Base-by-base conservation (phyloP, 805 yeast species). In the Nakazawaea ernobii region DNA sequence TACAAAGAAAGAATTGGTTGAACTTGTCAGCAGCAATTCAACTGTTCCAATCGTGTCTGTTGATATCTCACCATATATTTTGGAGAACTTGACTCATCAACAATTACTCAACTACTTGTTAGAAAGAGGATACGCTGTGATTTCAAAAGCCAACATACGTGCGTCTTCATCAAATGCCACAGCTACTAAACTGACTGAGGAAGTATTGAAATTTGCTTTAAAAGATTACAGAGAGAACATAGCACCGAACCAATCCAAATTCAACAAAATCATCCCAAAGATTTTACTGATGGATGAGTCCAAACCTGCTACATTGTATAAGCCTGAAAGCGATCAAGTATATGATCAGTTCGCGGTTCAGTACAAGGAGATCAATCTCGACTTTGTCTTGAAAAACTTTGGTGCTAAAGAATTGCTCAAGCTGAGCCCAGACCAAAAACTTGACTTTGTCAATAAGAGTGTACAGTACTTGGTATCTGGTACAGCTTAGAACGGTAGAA, bases 61-160 rank as follows among this genome's bases (percentile, higher is more conserved):
- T n/a, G 38, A 44, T 2, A 39, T 37, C 32, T 38, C 42, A 9
- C 42, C 42, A 13, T 38, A 37, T 29, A 39, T 44, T 24, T 37
- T 44, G 42, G 24, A 38, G 26, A 44, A 38, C 13, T 44, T 44
- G 38, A 44, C 47, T 6, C 47, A 37, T 7, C 37, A 38, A 17
- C 47, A 44, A 26, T 32, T 37, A 32, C 32, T 38, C 32, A 29
- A 30, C 24, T 44, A 44, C 24, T 10, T 44, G 10, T 11, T 11
- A 7, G 37, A 32, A n/a, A 37, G 47, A 38, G 38, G 38, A 3
- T 44, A 30, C n/a, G 32, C 28, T 14, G 42, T 37, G 26, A 8
- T 26, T 9, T 15, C 15, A 24, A 44, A 44, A 10, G 41, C 36
- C 10, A 44, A 38, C 32, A 9, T 32, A 13, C 7, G 32, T 8